A percentile compares a stretch with the other conserved stretches of the same genome.
Evolutionary conservation across 2,329 filamentous ascomycete genomes (phyloP).

Genomic region (Xylariaceae sp.): DNA sequence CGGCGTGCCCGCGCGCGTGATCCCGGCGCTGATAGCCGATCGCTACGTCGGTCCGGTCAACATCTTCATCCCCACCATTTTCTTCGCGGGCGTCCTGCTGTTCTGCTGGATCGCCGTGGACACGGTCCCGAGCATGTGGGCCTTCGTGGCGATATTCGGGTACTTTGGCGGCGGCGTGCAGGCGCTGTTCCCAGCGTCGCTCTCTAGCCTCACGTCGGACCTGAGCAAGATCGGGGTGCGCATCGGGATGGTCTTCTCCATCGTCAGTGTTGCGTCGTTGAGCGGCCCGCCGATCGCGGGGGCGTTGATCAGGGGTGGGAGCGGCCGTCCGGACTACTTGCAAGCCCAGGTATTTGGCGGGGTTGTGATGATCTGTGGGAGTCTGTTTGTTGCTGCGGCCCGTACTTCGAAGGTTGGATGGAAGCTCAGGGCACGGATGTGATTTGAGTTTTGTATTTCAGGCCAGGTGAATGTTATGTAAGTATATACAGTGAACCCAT

Average conservation of each 20-base stretch:
- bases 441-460: too few species aligned
- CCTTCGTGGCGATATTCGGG: slow-evolving; percentile 4
- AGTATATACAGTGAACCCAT: too few species aligned
- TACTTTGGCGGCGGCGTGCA: slow-evolving; percentile 8
- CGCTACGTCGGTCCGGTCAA: slow-evolving; percentile 8
- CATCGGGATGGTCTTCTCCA: slow-evolving; percentile 7
- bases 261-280: slow-evolving; percentile 8
- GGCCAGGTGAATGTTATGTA: too few species aligned
- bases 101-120: slow-evolving; percentile 4
- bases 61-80: slow-evolving; percentile 3
- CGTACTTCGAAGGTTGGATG: not conserved
- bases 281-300: slow-evolving; percentile 8
- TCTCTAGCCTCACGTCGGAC: slow-evolving; percentile 9
- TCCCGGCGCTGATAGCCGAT: slow-evolving; percentile 5
- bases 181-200: slow-evolving; percentile 7
- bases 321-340: slow-evolving; percentile 5
- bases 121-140: slow-evolving; percentile 1
- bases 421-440: too few species aligned
- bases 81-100: slow-evolving; percentile 3
- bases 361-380: slow-evolving; percentile 6
- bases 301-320: slow-evolving; percentile 2
- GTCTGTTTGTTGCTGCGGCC: slow-evolving; percentile 7
- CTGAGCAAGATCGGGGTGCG: slow-evolving; percentile 6
- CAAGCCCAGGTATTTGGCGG: slow-evolving; percentile 7
- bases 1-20: slow-evolving; percentile 30